Percentiles rank a stretch among this genome's conserved stretches.
Evolutionary conservation across 495 filamentous ascomycete species (phyloP).

Genomic region (Jackrogersella multiformis): DNA sequence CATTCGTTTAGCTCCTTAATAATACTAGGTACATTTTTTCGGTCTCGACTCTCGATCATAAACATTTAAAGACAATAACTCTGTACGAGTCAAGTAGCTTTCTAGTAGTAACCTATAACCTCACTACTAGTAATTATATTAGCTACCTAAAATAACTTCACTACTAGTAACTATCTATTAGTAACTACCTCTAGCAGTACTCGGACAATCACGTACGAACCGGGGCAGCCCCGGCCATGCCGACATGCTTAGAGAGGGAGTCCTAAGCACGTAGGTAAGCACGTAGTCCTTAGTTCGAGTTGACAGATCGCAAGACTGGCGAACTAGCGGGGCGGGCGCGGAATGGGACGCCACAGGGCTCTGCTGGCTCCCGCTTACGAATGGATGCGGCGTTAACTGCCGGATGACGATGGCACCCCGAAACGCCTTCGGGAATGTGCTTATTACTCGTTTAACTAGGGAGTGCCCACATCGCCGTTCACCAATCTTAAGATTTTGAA

Average conservation of each 20-base stretch:
- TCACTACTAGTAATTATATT: no score
- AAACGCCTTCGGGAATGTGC: slow-evolving; percentile 31
- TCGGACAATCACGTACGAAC: neutral
- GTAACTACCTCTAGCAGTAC: no score
- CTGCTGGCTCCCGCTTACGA: slow-evolving; percentile 33
- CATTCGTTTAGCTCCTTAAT: neutral
- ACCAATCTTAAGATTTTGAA: neutral
- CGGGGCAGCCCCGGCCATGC: slow-evolving; percentile 13
- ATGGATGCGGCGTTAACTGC: slow-evolving; percentile 27
- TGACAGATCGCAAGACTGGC: slow-evolving; percentile 26
- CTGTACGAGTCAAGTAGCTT: slow-evolving; percentile 22
- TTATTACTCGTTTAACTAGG: slow-evolving; percentile 11
- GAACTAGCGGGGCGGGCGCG: slow-evolving; percentile 27
- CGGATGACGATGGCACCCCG: slow-evolving; percentile 12
- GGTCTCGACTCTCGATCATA: neutral
- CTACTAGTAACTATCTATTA: neutral
- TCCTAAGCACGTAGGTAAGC: slow-evolving; percentile 7
- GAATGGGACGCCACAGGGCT: slow-evolving; percentile 19
- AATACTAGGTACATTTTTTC: neutral
- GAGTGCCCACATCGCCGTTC: slow-evolving; percentile 9
- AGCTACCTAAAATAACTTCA: no score
- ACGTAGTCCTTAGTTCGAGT: slow-evolving; percentile 14
- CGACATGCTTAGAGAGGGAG: slow-evolving; percentile 4
- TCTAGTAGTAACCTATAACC: neutral
- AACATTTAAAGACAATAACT: neutral